These are phyloP conservation scores for Lactarius pseudohatsudake DNA, from an alignment of 768 basidiomycete genomes.

Conservation along the genomic window DNA sequence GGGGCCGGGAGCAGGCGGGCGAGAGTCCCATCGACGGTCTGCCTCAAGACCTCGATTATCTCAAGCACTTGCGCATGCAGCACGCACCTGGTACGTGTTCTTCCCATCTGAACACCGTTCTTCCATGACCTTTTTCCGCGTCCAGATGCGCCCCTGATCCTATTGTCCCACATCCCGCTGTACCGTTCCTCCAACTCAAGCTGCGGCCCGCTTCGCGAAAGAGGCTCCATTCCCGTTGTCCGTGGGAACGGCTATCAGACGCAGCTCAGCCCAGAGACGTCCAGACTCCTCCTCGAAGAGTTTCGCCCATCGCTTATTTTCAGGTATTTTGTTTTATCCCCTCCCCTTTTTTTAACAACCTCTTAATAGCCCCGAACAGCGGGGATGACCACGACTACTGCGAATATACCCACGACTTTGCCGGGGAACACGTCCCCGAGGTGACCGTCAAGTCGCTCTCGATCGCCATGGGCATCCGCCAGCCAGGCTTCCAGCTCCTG, in stretches of 20 bases:
- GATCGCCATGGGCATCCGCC: slow-evolving; percentile 82
- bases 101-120: not conserved
- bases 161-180: slow-evolving; percentile 86
- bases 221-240: slow-evolving; percentile 69
- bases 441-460: slow-evolving; percentile 88
- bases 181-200: slow-evolving; percentile 61
- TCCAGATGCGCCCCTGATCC: slow-evolving; percentile 19
- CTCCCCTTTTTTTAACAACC: not conserved
- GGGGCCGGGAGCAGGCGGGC: slow-evolving; percentile 45
- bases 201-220: slow-evolving; percentile 81
- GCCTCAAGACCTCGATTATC: slow-evolving; percentile 21
- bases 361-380: slow-evolving; percentile 39
- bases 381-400: slow-evolving; percentile 98
- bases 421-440: slow-evolving; percentile 52
- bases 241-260: slow-evolving; percentile 85
- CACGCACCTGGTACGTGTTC: not conserved
- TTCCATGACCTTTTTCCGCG: not conserved
- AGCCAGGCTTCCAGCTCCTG: slow-evolving; percentile 88
- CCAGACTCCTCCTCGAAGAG: slow-evolving; percentile 61
- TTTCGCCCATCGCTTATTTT: slow-evolving; percentile 70
- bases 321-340: slow-evolving; percentile 50
- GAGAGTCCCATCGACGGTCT: slow-evolving; percentile 49
- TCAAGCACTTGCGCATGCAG: slow-evolving; percentile 9
- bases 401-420: slow-evolving; percentile 58
- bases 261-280: slow-evolving; percentile 64